Base-by-base conservation (phyloP, 306 rosid genomes). In the Albizia julibrissin region DNA sequence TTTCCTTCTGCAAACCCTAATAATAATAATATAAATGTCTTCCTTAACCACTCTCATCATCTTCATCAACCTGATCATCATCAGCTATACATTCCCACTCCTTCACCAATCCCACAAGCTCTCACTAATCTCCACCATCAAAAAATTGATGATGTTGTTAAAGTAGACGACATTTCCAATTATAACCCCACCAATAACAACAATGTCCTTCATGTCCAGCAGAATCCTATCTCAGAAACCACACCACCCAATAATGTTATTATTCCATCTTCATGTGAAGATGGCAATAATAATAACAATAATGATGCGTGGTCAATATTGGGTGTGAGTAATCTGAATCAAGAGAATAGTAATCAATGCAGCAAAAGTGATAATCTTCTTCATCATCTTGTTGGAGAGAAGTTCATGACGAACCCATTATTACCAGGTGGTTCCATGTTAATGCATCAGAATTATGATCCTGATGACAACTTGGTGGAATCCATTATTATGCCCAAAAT, bases 1-100 rank as follows among this genome's bases (percentile, higher is more conserved):
- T 88, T 89, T 84, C 82, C 90, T 88, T 82, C 74, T 40, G 42
- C 74, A 84, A 90, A 87, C 92, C 89, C 94, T 84, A 87, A 77
- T 56, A 87, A 77, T 56, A 37, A 37, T 37, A 56, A 56, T n/a
- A n/a, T n/a, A n/a, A n/a, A n/a, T 86, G 24, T 81, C 50, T 83
- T 77, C 74, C 78, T 83, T 21, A 82, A 84, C 16, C 78, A 84
- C 76, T 34, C 10, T 85, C 58, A 84, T 31, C 44, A 67, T 44
- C 87, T 73, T 73, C 65, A 58, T 19, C 61, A 19, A 9, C 65
- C 52, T 13, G 52, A 22, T 10, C 78, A 69, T 34, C 47, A 40
- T 49, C 88, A 87, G 58, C 89, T 86, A 16, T 88, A 80, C 89
- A 82, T 87, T 84, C 94, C 94, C 76, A 66, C 26, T 54, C 12